Evolutionary conservation across 495 filamentous ascomycete species (phyloP).

Genomic region (Tuber magnatum): DNA sequence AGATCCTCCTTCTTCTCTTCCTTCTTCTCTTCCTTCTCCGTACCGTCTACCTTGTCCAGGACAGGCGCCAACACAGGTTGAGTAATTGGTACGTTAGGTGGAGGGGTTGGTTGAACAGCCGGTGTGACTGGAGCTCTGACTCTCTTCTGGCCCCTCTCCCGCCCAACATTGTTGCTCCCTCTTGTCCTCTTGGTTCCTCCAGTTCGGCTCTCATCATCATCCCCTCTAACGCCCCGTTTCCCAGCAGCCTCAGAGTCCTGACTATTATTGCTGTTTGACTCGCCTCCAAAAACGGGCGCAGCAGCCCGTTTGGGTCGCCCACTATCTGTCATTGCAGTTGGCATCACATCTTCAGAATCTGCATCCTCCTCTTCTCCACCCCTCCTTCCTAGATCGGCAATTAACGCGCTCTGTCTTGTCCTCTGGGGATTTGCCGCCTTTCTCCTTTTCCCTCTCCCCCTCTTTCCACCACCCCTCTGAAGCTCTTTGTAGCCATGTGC

Average conservation of each 20-base stretch:
- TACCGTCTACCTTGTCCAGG: constrained; percentile 26
- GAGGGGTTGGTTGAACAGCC: constrained; percentile 25
- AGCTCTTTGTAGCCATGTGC: constrained; percentile 79
- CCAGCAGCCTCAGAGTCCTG: constrained; percentile 20
- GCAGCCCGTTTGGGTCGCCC: constrained; percentile 63
- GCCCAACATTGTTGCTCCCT: constrained; percentile 32
- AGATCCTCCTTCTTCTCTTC: constrained; percentile 38
- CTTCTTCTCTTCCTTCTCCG: constrained; percentile 29
- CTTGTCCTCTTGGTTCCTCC: constrained; percentile 46
- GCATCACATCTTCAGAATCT: constrained; percentile 51
- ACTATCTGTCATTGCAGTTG: constrained; percentile 55
- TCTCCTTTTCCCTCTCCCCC: constrained; percentile 52
- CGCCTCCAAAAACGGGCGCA: constrained; percentile 63
- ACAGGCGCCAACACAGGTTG: constrained; percentile 31
- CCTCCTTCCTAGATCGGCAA: constrained; percentile 60
- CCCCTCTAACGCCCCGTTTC: constrained; percentile 21
- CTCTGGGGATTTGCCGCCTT: constrained; percentile 47
- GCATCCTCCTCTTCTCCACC: constrained; percentile 46
- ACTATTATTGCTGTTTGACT: constrained; percentile 35
- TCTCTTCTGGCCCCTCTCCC: constrained; percentile 37
- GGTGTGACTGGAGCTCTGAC: constrained; percentile 33
- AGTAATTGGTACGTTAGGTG: constrained; percentile 8
- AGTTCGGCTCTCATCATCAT: constrained; percentile 51
- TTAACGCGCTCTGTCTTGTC: constrained; percentile 67
- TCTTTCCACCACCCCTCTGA: constrained; percentile 63